Evolutionary conservation across 257 asterid species (phyloP).

Genomic region (Scutellaria galericulata): DNA sequence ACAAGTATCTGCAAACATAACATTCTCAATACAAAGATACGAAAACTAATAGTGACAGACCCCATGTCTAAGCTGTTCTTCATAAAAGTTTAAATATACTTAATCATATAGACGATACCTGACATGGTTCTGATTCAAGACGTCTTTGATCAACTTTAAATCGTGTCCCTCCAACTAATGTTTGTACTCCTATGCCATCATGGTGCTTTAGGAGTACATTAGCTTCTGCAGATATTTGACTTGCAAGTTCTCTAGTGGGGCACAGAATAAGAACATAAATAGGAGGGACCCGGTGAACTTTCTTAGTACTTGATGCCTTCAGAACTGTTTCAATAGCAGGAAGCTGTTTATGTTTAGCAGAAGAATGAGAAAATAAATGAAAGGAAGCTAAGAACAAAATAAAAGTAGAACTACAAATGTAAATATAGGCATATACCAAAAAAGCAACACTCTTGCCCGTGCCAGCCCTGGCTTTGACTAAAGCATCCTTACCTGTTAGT

Average conservation of each 20-base stretch:
- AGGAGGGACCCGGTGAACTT: conserved; percentile 56
- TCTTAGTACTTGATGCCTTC: conserved; percentile 53
- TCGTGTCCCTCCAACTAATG: conserved; percentile 92
- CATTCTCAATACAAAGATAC: conserved; percentile 18
- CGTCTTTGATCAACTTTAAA: conserved; percentile 82
- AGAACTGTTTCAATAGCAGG: conserved; percentile 99
- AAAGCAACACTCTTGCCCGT: conserved; percentile 93
- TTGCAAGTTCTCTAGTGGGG: conserved; percentile 97
- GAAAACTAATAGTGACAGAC: not conserved
- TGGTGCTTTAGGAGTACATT: conserved; percentile 89
- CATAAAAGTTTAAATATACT: not conserved
- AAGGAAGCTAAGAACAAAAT: conserved; percentile 20
- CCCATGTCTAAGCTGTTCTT: not conserved
- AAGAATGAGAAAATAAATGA: conserved; percentile 37
- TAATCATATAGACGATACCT: conserved; percentile 48
- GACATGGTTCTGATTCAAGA: conserved; percentile 75
- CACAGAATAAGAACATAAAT: conserved; percentile 75
- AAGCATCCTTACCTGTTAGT: conserved; percentile 76
- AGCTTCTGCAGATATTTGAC: conserved; percentile 95
- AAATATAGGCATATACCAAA: conserved; percentile 61
- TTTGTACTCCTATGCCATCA: conserved; percentile 77
- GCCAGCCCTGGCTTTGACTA: conserved; percentile 94
- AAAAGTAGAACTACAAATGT: conserved; percentile 10
- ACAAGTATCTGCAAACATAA: conserved; percentile 72
- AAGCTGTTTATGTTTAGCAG: conserved; percentile 84